phyloP scores from a whole-genome alignment of 495 filamentous ascomycete genomes.

The Aspergillus ellipticus region DNA sequence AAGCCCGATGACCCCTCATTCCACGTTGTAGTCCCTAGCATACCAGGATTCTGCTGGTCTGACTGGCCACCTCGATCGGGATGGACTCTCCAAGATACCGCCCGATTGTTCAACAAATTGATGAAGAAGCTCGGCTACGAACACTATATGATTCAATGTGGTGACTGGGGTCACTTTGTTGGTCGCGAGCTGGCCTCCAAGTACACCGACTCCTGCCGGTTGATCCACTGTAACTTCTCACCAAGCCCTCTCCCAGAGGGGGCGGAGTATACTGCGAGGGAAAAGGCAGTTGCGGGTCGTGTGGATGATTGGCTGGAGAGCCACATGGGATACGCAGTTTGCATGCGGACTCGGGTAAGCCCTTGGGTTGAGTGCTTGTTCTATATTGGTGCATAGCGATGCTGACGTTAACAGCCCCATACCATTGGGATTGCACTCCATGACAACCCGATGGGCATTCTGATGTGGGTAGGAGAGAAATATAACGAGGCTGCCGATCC shows the following conservation, averaged over 20 bases:
- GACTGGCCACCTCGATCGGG: not conserved
- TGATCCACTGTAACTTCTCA: slow-evolving; percentile 5
- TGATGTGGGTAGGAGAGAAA: slow-evolving; percentile 37
- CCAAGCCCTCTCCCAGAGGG: not conserved
- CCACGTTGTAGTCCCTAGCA: slow-evolving; percentile 1
- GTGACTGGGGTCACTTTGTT: slow-evolving; percentile 31
- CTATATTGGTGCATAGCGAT: too few relatives aligned
- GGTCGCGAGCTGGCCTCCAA: not conserved
- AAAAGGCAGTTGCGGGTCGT: not conserved
- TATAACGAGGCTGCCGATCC: slow-evolving; percentile 11
- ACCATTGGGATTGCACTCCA: slow-evolving; percentile 34
- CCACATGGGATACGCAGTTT: slow-evolving; percentile 13
- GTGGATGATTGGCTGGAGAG: slow-evolving; percentile 5
- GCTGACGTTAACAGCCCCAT: too few relatives aligned
- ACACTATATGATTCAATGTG: slow-evolving; percentile 24
- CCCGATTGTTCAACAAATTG: not conserved
- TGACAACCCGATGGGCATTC: slow-evolving; percentile 35
- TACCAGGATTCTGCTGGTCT: not conserved
- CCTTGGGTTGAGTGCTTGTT: too few relatives aligned
- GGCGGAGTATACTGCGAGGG: slow-evolving; percentile 1
- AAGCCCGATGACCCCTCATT: not conserved
- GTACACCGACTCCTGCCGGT: slow-evolving; percentile 3
- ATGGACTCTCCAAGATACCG: slow-evolving; percentile 1
- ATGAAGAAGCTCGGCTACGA: slow-evolving; percentile 23
- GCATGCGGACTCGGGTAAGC: slow-evolving; percentile 6